A percentile compares a stretch with the other conserved stretches of the same genome.
These are phyloP conservation scores for Houttuynia cordata DNA, from an alignment of 164 flowering plant genomes.

Conservation along the genomic window DNA sequence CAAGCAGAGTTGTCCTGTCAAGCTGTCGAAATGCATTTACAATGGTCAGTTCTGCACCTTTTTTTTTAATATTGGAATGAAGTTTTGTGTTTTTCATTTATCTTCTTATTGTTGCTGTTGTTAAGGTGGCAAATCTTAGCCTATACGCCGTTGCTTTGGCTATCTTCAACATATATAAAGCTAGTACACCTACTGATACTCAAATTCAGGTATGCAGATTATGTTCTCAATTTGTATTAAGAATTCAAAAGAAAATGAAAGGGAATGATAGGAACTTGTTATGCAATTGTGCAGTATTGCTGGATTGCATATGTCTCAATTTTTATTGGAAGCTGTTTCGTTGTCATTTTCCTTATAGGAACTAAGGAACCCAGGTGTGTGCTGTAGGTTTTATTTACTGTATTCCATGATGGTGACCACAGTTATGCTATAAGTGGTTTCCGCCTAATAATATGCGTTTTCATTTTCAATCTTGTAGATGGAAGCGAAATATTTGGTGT, in stretches of 20 bases:
- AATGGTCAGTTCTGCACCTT: conserved; percentile 42
- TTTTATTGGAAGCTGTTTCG: conserved; percentile 76
- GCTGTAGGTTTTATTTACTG: not conserved
- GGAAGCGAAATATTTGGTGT: conserved; percentile 28
- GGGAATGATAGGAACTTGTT: not conserved
- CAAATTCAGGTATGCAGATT: conserved; percentile 63
- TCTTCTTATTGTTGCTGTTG: conserved; percentile 4
- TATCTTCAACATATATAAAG: conserved; percentile 33
- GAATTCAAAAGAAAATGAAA: not conserved
- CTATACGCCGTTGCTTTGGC: conserved; percentile 68
- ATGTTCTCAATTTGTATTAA: not conserved
- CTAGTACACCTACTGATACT: conserved; percentile 32
- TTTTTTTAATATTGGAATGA: not conserved
- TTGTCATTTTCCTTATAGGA: conserved; percentile 62
- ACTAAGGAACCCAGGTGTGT: conserved; percentile 84
- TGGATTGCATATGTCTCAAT: conserved; percentile 86
- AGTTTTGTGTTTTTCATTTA: conserved; percentile 2
- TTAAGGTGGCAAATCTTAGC: conserved; percentile 84
- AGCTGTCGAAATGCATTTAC: conserved; percentile 97
- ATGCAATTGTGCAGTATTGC: conserved; percentile 48
- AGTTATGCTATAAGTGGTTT: not conserved
- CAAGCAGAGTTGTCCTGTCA: conserved; percentile 77
- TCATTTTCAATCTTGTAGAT: conserved; percentile 23
- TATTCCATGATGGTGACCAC: not conserved
- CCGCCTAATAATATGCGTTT: not conserved